phyloP scores from a whole-genome alignment of 139 green algal genomes.

The Choricystis sp. region DNA sequence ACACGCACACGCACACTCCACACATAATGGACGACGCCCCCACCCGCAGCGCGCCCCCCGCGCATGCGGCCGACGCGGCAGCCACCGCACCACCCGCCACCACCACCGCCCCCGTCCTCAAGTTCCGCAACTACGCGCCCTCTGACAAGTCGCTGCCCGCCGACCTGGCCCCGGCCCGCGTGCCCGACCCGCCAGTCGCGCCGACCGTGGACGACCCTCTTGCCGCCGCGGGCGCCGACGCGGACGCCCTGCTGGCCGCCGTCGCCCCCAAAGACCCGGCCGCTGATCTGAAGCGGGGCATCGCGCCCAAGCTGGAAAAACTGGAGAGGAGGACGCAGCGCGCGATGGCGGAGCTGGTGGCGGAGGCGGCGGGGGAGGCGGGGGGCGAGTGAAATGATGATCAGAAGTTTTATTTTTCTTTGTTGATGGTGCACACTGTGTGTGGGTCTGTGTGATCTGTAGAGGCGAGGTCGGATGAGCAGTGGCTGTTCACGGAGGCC shows the following conservation, averaged over 20 bases:
- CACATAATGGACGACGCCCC: neutral
- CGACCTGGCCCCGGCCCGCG: too few relatives aligned
- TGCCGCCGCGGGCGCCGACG: too few relatives aligned
- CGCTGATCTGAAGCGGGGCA: slow-evolving; percentile 56
- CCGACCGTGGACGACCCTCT: neutral
- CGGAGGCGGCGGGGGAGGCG: too few relatives aligned
- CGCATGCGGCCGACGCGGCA: neutral
- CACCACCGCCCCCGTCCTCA: slow-evolving; percentile 21
- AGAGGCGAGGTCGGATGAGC: too few relatives aligned
- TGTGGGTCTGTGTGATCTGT: too few relatives aligned
- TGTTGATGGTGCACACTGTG: too few relatives aligned
- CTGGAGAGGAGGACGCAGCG: slow-evolving; percentile 52
- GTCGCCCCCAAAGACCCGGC: slow-evolving; percentile 62
- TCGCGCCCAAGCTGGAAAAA: slow-evolving; percentile 47
- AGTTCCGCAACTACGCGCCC: slow-evolving; percentile 54
- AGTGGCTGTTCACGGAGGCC: too few relatives aligned
- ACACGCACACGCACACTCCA: neutral
- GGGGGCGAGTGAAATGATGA: too few relatives aligned
- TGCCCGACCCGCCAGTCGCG: too few relatives aligned
- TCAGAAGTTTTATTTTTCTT: too few relatives aligned
- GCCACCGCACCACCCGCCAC: neutral
- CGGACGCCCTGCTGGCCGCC: slow-evolving; percentile 12
- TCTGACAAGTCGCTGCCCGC: slow-evolving; percentile 40
- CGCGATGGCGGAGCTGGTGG: slow-evolving; percentile 48
- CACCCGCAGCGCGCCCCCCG: too few relatives aligned